These are phyloP conservation scores for Hemileccinum impolitum DNA, from an alignment of 768 basidiomycete genomes.

Conservation along the genomic window DNA sequence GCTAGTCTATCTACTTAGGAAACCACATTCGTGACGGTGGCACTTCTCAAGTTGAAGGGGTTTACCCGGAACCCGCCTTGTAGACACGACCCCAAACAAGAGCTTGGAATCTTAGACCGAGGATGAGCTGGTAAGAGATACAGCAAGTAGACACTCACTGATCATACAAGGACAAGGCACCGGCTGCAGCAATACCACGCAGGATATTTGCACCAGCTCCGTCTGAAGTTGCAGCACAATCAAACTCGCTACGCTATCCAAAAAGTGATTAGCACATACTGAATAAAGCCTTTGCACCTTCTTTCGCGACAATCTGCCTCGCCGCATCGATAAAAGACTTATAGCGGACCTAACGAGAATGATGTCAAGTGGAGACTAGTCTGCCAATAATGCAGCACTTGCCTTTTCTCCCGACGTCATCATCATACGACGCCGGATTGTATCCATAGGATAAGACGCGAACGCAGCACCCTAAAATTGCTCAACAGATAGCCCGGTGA, in stretches of 20 bases:
- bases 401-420: slow-evolving; percentile 41
- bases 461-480: slow-evolving; percentile 33
- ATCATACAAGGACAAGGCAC: slow-evolving; percentile 64
- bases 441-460: slow-evolving; percentile 43
- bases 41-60: too few relatives aligned
- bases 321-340: slow-evolving; percentile 39
- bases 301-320: slow-evolving; percentile 38
- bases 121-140: not conserved
- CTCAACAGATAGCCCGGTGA: not conserved
- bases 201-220: slow-evolving; percentile 56
- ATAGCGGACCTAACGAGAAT: slow-evolving; percentile 31
- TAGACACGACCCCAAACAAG: slow-evolving; percentile 56
- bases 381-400: not conserved
- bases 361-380: not conserved
- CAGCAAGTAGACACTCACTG: slow-evolving; percentile 32
- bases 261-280: slow-evolving; percentile 22
- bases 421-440: slow-evolving; percentile 47
- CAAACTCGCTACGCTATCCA: not conserved
- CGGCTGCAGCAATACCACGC: slow-evolving; percentile 48
- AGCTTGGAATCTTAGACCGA: slow-evolving; percentile 41
- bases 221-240: slow-evolving; percentile 38
- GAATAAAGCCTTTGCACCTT: slow-evolving; percentile 38
- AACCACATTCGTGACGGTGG: not conserved
- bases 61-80: slow-evolving; percentile 38
- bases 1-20: not conserved